Percentiles rank a stretch among this genome's conserved stretches.
Evolutionary conservation across 106 monocot genomes (phyloP).

Genomic region (Allium cepa): DNA sequence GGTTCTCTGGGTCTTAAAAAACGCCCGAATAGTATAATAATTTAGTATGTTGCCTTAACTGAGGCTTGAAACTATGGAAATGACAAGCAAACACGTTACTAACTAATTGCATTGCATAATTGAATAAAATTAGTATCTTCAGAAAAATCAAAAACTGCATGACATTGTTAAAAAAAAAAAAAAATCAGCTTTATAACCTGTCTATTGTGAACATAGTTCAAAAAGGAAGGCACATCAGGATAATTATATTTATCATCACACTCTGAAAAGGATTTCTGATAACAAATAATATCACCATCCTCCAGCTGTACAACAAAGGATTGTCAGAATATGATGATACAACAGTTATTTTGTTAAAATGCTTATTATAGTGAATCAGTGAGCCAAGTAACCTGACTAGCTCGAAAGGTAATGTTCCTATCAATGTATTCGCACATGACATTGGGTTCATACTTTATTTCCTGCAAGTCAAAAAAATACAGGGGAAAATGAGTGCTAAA

Average conservation of each 20-base stretch:
- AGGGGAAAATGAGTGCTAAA: background rate
- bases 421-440: constrained; percentile 97
- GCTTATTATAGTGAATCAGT: background rate
- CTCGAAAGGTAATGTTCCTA: constrained; percentile 59
- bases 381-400: constrained; percentile 60
- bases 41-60: too few species aligned
- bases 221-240: constrained; percentile 85
- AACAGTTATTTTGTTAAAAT: background rate
- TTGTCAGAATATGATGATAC: background rate
- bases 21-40: too few species aligned
- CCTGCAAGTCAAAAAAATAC: constrained; percentile 29
- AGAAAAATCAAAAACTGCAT: too few species aligned
- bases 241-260: constrained; percentile 39
- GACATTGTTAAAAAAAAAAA: background rate
- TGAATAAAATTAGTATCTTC: background rate
- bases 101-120: background rate
- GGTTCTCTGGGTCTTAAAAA: too few species aligned
- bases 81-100: too few species aligned
- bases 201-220: constrained; percentile 93
- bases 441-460: constrained; percentile 97
- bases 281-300: constrained; percentile 97
- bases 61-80: too few species aligned
- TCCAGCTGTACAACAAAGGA: constrained; percentile 55
- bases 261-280: constrained; percentile 57
- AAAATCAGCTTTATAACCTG: constrained; percentile 38